Evolutionary conservation across 2,329 filamentous ascomycete genomes (phyloP).

Genomic region (Aureobasidium lini): DNA sequence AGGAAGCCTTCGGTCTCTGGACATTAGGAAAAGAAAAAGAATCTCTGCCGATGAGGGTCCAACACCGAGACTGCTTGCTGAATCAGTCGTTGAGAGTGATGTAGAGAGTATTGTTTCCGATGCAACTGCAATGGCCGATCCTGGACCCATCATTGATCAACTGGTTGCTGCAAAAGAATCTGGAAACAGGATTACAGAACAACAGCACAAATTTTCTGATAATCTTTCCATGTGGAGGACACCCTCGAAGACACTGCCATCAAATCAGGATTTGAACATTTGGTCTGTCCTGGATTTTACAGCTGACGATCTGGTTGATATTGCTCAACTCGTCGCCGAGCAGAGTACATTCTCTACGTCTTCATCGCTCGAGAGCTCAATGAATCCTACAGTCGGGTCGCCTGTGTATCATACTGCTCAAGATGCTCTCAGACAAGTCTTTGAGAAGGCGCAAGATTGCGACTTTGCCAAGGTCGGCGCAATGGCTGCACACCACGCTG

Average conservation of each 20-base stretch:
- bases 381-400: neutral
- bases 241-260: neutral
- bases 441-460: constrained; percentile 16
- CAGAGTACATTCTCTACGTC: constrained; percentile 19
- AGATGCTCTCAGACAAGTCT: constrained; percentile 13
- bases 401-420: neutral
- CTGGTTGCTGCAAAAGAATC: neutral
- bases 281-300: constrained; percentile 19
- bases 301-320: constrained; percentile 24
- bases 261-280: constrained; percentile 11
- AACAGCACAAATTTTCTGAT: neutral
- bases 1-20: neutral
- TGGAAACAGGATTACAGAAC: neutral
- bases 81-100: constrained; percentile 7
- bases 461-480: constrained; percentile 24
- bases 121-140: neutral
- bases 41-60: neutral
- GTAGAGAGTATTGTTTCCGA: constrained; percentile 6
- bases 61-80: neutral
- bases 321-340: constrained; percentile 29
- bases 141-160: neutral
- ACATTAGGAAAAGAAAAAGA: constrained; percentile 6
- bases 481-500: constrained; percentile 18
- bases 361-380: neutral
- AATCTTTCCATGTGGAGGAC: neutral